Evolutionary conservation across 2,329 filamentous ascomycete genomes (phyloP).

Genomic region (Curvularia hawaiiensis): DNA sequence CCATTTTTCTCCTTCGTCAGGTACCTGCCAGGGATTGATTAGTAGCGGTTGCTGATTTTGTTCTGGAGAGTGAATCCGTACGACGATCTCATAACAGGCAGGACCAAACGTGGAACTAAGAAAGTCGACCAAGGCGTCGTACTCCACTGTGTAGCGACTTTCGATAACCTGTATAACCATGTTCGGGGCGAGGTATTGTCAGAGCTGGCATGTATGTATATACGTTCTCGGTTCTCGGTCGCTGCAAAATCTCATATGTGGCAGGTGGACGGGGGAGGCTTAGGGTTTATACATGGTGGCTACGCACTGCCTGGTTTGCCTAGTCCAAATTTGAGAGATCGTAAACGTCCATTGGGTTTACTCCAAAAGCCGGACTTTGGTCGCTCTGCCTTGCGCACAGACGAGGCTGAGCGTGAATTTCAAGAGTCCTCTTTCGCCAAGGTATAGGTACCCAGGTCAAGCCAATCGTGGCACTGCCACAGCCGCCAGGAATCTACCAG

Average conservation of each 20-base stretch:
- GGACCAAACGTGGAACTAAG: constrained; percentile 5
- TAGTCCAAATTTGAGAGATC: neutral
- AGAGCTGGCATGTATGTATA: too few species aligned
- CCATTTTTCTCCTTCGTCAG: constrained; percentile 16
- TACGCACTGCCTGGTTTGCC: too few species aligned
- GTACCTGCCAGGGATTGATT: neutral
- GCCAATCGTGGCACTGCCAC: neutral
- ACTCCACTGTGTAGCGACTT: constrained; percentile 10
- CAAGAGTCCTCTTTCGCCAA: neutral
- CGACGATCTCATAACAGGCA: constrained; percentile 4
- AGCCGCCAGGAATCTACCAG: neutral
- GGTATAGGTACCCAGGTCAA: neutral
- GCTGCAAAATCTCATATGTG: too few species aligned
- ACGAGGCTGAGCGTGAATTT: neutral
- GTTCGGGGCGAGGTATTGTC: neutral
- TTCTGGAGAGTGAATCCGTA: constrained; percentile 1
- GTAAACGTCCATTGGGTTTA: neutral
- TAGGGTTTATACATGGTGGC: too few species aligned
- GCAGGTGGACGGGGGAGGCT: too few species aligned
- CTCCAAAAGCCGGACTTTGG: neutral
- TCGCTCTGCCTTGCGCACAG: neutral
- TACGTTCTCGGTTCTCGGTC: too few species aligned
- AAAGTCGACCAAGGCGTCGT: constrained; percentile 4
- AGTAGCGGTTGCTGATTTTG: neutral
- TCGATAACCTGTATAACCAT: constrained; percentile 11